Base-by-base conservation (phyloP, 139 green algal species). In the Picochlorum sp. region DNA sequence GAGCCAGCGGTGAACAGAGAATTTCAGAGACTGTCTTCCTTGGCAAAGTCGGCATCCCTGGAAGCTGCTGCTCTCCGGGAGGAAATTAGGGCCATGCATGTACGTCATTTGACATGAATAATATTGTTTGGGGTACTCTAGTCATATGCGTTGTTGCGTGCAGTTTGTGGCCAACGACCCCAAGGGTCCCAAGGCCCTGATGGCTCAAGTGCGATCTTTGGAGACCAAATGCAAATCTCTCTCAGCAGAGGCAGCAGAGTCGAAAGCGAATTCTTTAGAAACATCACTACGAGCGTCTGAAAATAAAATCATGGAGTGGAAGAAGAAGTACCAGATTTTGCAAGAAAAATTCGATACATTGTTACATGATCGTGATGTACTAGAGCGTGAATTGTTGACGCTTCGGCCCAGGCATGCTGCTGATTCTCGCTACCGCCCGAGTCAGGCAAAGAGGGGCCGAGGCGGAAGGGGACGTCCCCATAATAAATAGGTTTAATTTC, bases 1-100 rank as follows among this genome's bases (percentile, higher is more conserved):
- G 63, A 69, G 24, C 63, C 63, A 21, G 63, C 63, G 30, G 63
- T 69, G 14, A 69, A 69, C 24, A 50, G 63, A 18, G 63, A 69
- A 59, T 63, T 69, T 8, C 7, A 16, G 16, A 47, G 41, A 41
- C 47, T 69, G n/a, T 31, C 24, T 11, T 45, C 63, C 9, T 24
- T 30, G 44, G 21, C 38, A 7, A 49, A 60, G 10, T 45, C 41
- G 4, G 49, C 49, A 41, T 34, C 41, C 7, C 8, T 31, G 20
- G 63, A 69, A 9, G 44, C 49, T 20, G 30, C 49, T 24, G 18
- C 24, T 16, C 20, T 58, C n/a, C 20, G 54, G 24, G 45, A 69
- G 15, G 63, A 69, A 16, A 24, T 69, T 41, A 50, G 49, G 28
- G 47, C 47, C n/a, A 54, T 54, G 16, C 47, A 54, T 57, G 41